phyloP scores from a whole-genome alignment of 2,329 filamentous ascomycete genomes.

The Dryadomyces quercivorus region DNA sequence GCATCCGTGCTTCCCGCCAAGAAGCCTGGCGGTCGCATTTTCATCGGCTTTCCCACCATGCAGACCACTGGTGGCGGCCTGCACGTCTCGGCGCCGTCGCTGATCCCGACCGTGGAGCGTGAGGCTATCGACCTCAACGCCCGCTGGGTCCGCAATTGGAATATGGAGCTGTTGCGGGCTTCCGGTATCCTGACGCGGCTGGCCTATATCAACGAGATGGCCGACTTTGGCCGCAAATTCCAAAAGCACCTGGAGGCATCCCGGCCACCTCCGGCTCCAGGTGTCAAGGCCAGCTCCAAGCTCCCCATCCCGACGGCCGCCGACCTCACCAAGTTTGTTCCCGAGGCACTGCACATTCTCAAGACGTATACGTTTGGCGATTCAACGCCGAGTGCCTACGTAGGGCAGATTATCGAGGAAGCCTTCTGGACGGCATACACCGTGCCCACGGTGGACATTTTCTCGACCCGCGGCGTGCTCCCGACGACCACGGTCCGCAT shows the following conservation, averaged over 20 bases:
- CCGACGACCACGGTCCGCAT: constrained; percentile 75
- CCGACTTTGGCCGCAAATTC: constrained; percentile 53
- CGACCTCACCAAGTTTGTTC: constrained; percentile 55
- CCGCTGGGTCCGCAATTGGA: constrained; percentile 89
- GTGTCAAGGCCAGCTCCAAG: not conserved
- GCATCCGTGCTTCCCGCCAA: constrained; percentile 80
- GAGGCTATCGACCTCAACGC: constrained; percentile 96
- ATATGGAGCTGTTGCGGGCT: constrained; percentile 80
- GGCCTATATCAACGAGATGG: constrained; percentile 81
- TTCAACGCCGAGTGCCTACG: constrained; percentile 75
- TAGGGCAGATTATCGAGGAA: constrained; percentile 82
- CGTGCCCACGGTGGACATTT: constrained; percentile 71
- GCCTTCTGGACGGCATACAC: constrained; percentile 91
- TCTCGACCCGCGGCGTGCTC: constrained; percentile 78
- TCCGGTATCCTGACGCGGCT: constrained; percentile 84
- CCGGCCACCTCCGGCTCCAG: not conserved
- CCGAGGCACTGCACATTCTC: constrained; percentile 69
- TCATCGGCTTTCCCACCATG: constrained; percentile 94
- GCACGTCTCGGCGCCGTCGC: constrained; percentile 88
- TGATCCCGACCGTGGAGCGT: constrained; percentile 94
- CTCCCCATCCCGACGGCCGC: constrained; percentile 31
- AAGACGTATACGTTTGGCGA: constrained; percentile 82
- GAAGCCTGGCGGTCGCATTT: constrained; percentile 71
- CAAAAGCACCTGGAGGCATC: constrained; percentile 20
- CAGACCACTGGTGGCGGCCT: constrained; percentile 91